Percentiles rank a stretch among this genome's conserved stretches.
Evolutionary conservation across 306 rosid species (phyloP).

Genomic region (Inga leiocalycina): DNA sequence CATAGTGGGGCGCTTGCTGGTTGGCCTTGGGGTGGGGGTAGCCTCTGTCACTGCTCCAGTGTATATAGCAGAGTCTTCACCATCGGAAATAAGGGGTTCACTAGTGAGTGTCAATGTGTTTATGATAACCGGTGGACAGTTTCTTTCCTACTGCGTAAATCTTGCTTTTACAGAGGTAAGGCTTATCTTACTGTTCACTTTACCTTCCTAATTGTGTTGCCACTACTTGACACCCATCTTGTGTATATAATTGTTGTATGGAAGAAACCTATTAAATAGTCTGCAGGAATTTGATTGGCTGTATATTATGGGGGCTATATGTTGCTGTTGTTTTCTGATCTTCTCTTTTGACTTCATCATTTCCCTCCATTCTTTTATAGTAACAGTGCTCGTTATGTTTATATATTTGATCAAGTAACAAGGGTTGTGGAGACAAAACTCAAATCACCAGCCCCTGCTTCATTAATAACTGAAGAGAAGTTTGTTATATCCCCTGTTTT

Average conservation of each 20-base stretch:
- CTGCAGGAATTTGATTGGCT: conserved; percentile 6
- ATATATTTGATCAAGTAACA: not conserved
- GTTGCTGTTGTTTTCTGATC: not conserved
- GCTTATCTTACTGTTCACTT: conserved; percentile 28
- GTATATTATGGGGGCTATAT: not conserved
- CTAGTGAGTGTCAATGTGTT: conserved; percentile 20
- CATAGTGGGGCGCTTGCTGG: conserved; percentile 57
- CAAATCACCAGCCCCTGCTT: not conserved
- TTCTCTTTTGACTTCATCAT: not conserved
- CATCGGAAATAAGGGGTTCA: conserved; percentile 23
- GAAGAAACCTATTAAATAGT: conserved; percentile 18
- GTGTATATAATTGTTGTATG: not conserved
- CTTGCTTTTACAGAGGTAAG: conserved; percentile 25
- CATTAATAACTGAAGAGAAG: too few species aligned
- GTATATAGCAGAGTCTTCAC: conserved; percentile 19
- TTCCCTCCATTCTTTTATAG: not conserved
- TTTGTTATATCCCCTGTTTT: too few species aligned
- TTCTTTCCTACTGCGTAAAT: conserved; percentile 8
- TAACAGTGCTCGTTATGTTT: not conserved
- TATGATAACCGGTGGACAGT: conserved; percentile 26
- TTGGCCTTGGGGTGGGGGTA: conserved; percentile 65
- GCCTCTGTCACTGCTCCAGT: conserved; percentile 17
- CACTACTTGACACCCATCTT: conserved; percentile 11
- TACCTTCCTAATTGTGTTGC: not conserved
- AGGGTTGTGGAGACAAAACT: not conserved